A percentile compares a stretch with the other conserved stretches of the same genome.
These are phyloP conservation scores for Trichoderma atroviride DNA, from an alignment of 2,329 filamentous ascomycete genomes.

Conservation along the genomic window DNA sequence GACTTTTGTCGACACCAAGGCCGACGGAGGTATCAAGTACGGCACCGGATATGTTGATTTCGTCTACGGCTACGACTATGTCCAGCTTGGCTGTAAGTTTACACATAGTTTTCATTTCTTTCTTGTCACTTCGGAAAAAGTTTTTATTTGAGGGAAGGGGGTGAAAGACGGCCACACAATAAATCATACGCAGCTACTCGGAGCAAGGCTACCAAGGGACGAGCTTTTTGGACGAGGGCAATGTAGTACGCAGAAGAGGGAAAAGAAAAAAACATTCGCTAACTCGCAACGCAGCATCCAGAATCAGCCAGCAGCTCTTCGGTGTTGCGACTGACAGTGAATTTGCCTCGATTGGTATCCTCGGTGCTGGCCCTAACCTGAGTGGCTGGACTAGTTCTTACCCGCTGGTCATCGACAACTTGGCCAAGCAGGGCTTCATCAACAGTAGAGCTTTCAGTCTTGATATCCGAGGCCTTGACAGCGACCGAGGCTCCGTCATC, in stretches of 20 bases:
- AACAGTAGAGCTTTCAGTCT: conserved; percentile 44
- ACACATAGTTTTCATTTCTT: neutral
- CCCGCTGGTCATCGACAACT: conserved; percentile 41
- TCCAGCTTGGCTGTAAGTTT: conserved; percentile 40
- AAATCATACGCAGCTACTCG: neutral
- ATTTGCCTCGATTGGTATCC: conserved; percentile 37
- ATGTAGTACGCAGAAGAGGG: neutral
- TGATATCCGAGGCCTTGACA: conserved; percentile 40
- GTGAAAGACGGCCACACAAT: too few relatives aligned
- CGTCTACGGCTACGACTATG: conserved; percentile 41
- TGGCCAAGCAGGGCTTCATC: conserved; percentile 41
- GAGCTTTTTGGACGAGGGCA: neutral
- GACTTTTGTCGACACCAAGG: conserved; percentile 36
- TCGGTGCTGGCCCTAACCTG: conserved; percentile 42
- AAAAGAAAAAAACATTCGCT: neutral
- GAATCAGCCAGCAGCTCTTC: conserved; percentile 41
- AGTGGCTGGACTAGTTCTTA: conserved; percentile 41
- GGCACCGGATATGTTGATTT: conserved; percentile 40
- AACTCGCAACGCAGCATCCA: conserved; percentile 32
- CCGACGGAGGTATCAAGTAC: conserved; percentile 36
- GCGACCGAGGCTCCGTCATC: conserved; percentile 42
- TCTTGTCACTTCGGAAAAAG: neutral
- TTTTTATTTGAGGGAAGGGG: neutral
- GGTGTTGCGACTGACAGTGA: conserved; percentile 42
- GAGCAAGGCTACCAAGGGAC: neutral